Evolutionary conservation across 164 flowering plant species (phyloP).

Genomic region (Tinospora cordifolia): DNA sequence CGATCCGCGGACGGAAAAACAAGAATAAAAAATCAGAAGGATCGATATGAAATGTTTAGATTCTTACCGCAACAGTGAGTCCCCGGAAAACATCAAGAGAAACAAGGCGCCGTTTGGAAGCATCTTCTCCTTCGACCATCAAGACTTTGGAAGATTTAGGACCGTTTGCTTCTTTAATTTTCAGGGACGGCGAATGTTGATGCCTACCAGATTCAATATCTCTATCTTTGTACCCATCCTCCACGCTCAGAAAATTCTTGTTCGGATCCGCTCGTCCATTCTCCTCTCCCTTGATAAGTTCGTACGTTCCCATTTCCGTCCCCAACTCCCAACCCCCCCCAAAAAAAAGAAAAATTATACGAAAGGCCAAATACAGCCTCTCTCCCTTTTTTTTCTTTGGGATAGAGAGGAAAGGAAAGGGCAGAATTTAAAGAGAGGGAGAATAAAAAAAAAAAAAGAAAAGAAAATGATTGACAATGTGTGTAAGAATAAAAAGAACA

Average conservation of each 20-base stretch:
- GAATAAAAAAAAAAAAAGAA: neutral
- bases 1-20: neutral
- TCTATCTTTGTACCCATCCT: conserved; percentile 13
- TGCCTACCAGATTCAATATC: conserved; percentile 11
- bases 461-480: neutral
- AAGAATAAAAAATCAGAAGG: neutral
- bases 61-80: conserved; percentile 56
- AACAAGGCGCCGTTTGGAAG: conserved; percentile 37
- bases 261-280: conserved; percentile 8
- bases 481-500: no score
- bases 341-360: no score
- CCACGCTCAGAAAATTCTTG: conserved; percentile 3
- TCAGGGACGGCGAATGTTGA: neutral
- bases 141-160: neutral
- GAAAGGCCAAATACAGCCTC: no score
- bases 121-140: conserved; percentile 9
- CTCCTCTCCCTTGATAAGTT: conserved; percentile 27
- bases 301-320: conserved; percentile 27
- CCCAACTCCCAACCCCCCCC: neutral
- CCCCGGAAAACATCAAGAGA: conserved; percentile 78
- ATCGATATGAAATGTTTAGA: neutral
- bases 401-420: no score
- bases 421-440: neutral
- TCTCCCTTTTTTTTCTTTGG: no score
- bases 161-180: conserved; percentile 1